A percentile compares a stretch with the other conserved stretches of the same genome.
Evolutionary conservation across 768 basidiomycete genomes (phyloP).

Genomic region (Pulveroboletus sp.): DNA sequence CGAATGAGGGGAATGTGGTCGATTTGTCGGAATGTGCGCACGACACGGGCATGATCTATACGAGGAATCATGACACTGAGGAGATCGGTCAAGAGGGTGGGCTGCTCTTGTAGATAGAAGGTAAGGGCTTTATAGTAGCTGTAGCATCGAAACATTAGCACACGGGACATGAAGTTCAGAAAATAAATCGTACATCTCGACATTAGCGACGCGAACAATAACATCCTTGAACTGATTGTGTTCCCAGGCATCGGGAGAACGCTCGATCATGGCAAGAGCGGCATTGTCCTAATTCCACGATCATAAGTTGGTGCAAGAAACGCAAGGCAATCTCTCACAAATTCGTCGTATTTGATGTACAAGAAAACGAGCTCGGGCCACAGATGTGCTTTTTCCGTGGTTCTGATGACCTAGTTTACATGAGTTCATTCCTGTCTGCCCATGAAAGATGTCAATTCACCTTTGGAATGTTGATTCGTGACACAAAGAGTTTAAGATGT

Average conservation of each 20-base stretch:
- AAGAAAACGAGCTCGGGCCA: slow-evolving; percentile 99
- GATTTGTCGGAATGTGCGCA: slow-evolving; percentile 91
- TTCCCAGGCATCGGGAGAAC: slow-evolving; percentile 98
- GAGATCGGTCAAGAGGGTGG: slow-evolving; percentile 89
- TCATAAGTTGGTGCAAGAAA: slow-evolving; percentile 1
- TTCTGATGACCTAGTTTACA: slow-evolving; percentile 73
- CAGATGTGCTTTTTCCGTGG: slow-evolving; percentile 92
- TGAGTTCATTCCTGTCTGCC: neutral
- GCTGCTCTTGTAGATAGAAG: slow-evolving; percentile 94
- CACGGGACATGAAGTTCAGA: neutral
- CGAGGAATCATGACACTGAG: slow-evolving; percentile 90
- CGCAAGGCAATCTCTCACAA: slow-evolving; percentile 42
- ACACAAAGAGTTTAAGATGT: slow-evolving; percentile 93
- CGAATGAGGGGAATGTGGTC: slow-evolving; percentile 96
- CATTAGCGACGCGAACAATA: slow-evolving; percentile 92
- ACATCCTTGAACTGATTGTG: slow-evolving; percentile 99
- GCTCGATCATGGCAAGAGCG: slow-evolving; percentile 97
- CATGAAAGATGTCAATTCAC: slow-evolving; percentile 25
- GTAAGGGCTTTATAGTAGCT: slow-evolving; percentile 95
- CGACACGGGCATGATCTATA: slow-evolving; percentile 93
- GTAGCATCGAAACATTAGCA: slow-evolving; percentile 7
- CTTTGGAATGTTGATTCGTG: slow-evolving; percentile 98
- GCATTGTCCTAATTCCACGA: slow-evolving; percentile 77
- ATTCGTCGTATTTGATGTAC: slow-evolving; percentile 98
- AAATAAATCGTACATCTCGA: slow-evolving; percentile 74